A percentile compares a stretch with the other conserved stretches of the same genome.
These are phyloP conservation scores for Melaleuca quinquenervia DNA, from an alignment of 345 rosid genomes.

Conservation along the genomic window DNA sequence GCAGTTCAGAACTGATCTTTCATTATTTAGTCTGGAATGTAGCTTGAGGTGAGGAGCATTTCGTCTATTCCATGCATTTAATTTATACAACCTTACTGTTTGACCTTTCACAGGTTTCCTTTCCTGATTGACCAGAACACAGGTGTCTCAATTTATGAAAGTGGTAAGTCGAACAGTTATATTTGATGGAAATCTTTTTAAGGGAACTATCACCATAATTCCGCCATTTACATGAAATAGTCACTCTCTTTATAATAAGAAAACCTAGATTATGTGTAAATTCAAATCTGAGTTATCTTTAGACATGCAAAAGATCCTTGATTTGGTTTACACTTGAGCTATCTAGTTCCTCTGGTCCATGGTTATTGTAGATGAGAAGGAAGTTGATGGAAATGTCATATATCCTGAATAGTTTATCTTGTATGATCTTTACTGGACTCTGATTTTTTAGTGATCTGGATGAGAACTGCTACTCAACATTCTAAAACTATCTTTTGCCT, in stretches of 20 bases:
- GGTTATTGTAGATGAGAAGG: not conserved
- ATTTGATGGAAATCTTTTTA: not conserved
- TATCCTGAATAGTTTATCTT: not conserved
- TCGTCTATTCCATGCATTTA: not conserved
- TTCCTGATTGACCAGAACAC: slow-evolving; percentile 67
- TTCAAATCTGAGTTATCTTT: not conserved
- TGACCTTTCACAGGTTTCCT: slow-evolving; percentile 49
- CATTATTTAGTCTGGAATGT: not conserved
- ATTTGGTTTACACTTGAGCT: not conserved
- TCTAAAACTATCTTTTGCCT: not conserved
- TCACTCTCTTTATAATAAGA: not conserved
- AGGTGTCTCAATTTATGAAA: slow-evolving; percentile 63
- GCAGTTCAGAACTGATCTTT: not conserved
- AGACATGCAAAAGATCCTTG: not conserved
- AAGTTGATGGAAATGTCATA: not conserved
- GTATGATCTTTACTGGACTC: not conserved
- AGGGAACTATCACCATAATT: not conserved
- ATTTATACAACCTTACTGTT: not conserved
- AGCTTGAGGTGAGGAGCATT: not conserved
- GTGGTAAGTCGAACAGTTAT: slow-evolving; percentile 36
- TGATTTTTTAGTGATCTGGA: not conserved
- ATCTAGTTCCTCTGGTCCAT: not conserved
- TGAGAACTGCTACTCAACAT: not conserved
- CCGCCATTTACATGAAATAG: not conserved
- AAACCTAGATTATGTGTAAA: not conserved